Conservation (phyloP, 192 early-diverging fungal genomes). For the Geranomyces michiganensis region DNA sequence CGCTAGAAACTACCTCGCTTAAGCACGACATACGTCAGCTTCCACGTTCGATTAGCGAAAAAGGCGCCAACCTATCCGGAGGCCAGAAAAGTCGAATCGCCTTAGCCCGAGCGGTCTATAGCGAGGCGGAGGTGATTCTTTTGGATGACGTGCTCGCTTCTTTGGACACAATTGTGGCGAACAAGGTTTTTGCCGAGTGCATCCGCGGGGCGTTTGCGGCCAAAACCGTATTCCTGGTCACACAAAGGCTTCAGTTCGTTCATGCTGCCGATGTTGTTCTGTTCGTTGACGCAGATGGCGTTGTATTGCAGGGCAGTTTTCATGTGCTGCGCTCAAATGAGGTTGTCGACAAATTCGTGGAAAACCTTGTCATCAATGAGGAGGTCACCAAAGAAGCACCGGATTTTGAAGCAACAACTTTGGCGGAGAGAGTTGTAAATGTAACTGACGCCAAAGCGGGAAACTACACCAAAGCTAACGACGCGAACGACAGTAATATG, state of each 20-base stretch:
- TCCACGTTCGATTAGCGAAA: slow-evolving; percentile 55
- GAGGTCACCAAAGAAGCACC: slow-evolving; percentile 37
- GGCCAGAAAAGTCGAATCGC: slow-evolving; percentile 55
- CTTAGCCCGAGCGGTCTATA: slow-evolving; percentile 66
- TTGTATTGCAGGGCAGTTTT: slow-evolving; percentile 37
- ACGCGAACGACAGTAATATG: too few relatives aligned
- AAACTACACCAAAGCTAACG: too few relatives aligned
- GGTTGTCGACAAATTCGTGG: slow-evolving; percentile 57
- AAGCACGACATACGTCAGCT: too few relatives aligned
- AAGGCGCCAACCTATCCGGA: slow-evolving; percentile 90
- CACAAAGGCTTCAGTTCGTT: slow-evolving; percentile 62
- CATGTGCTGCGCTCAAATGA: slow-evolving; percentile 32
- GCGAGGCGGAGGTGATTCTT: slow-evolving; percentile 65
- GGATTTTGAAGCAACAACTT: slow-evolving; percentile 1
- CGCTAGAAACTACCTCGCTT: too few relatives aligned
- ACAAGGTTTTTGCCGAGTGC: slow-evolving; percentile 35
- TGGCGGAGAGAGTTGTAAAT: neutral
- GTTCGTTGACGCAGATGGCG: slow-evolving; percentile 39
- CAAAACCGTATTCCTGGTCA: slow-evolving; percentile 77
- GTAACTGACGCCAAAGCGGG: too few relatives aligned
- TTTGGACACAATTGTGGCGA: slow-evolving; percentile 42
- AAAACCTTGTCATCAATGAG: slow-evolving; percentile 49
- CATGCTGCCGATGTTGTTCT: too few relatives aligned
- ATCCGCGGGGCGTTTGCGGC: slow-evolving; percentile 58
- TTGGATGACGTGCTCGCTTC: slow-evolving; percentile 75